phyloP scores from a whole-genome alignment of 1,139 yeast genomes.

The Lizanozyma gosingica region DNA sequence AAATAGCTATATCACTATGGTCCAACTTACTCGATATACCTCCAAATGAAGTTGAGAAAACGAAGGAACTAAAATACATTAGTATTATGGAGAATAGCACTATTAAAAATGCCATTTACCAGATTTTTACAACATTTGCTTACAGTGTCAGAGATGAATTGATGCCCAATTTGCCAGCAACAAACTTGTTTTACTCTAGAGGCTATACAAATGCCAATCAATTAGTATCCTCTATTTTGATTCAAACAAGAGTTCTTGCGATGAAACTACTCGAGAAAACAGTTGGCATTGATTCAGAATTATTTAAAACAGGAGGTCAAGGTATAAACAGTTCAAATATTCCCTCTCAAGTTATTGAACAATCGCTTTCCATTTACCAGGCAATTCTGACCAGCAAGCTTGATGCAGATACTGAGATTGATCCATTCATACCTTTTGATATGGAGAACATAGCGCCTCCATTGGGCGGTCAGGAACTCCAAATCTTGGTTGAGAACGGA shows the following conservation, averaged over 20 bases:
- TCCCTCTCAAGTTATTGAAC: neutral
- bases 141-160: constrained; percentile 24
- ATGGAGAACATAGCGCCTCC: neutral
- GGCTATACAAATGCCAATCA: constrained; percentile 9
- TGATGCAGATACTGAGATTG: neutral
- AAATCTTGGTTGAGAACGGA: neutral
- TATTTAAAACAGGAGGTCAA: constrained; percentile 2
- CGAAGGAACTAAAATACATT: constrained; percentile 28
- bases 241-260: constrained; percentile 31
- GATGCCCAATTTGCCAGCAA: constrained; percentile 15
- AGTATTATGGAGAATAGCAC: constrained; percentile 28
- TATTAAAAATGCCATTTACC: constrained; percentile 30
- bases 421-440: neutral
- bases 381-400: neutral
- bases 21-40: constrained; percentile 11
- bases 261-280: constrained; percentile 25
- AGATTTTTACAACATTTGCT: constrained; percentile 31
- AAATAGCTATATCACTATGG: constrained; percentile 13
- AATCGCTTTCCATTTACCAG: neutral
- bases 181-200: constrained; percentile 15
- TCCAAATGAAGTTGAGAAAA: constrained; percentile 14
- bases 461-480: neutral
- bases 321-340: neutral
- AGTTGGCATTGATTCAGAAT: constrained; percentile 14
- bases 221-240: constrained; percentile 23